Base-by-base conservation (phyloP, 2,329 filamentous ascomycete species). In the Penicillium sp. region DNA sequence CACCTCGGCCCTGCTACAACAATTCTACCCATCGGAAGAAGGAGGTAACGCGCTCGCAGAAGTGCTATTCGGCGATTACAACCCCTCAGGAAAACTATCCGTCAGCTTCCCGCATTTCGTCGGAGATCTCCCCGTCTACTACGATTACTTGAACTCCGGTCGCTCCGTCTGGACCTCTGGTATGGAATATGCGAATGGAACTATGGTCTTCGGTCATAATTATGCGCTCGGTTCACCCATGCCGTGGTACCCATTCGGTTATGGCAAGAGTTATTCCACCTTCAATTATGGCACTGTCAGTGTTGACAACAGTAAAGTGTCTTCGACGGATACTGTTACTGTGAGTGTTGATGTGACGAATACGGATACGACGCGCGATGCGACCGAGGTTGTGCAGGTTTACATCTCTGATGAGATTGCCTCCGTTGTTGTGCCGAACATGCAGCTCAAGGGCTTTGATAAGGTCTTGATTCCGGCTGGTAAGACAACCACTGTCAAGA, bases 21-120 rank as follows among this genome's bases (percentile, higher is more conserved):
- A 91, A 71, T 91, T 91, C 74, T 92, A 91, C 65, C 87, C 87
- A 7, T 87, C 85, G 0, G 87, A 90, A 65, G 78, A 90, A 74
- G 87, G 87, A 25, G 87, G 88, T 0, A 77, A 86, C 57, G 87
- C 87, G 1, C 79, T 90, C 1, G 87, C 88, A 0, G 85, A 89
- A 60, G 78, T 90, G 29, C 77, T 90, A 1, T 88, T 85, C 64
- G 88, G 88, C 26, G 77, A 84, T 54, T 81, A 83, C 52, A 89
- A 87, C 70, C 87, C 87, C 0, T 86, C 83, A 1, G 88, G 88
- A 39, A 88, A 85, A 69, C 80, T 90, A 13, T 81, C 83, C 1
- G 86, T 91, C 33, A 85, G 84, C 11, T 87, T 91, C 68, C 88
- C 88, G 0, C 81, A 84, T 57, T 84, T 86, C 60, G 82, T 91